A percentile compares a stretch with the other conserved stretches of the same genome.
Conservation (phyloP, 2,329 filamentous ascomycete genomes). For the Penicillium concentricum region DNA sequence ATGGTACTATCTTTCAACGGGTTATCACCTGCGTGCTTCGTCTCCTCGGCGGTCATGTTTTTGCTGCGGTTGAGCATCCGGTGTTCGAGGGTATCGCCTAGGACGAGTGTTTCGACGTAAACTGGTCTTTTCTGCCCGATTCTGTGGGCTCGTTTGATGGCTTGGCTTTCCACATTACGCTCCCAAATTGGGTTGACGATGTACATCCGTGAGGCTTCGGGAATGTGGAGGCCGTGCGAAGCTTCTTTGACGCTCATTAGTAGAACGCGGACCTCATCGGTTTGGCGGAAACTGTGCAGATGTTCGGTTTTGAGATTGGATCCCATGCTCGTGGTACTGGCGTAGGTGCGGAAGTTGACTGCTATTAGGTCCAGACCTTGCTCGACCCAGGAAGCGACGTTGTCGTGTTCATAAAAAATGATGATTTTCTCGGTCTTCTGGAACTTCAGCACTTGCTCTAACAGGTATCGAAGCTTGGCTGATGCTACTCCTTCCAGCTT, state of each 20-base stretch:
- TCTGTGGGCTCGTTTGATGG: conserved; percentile 83
- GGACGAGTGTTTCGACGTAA: conserved; percentile 79
- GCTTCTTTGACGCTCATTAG: conserved; percentile 91
- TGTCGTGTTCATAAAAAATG: conserved; percentile 88
- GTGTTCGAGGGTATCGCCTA: conserved; percentile 80
- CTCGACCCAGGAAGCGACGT: conserved; percentile 81
- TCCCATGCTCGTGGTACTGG: conserved; percentile 53
- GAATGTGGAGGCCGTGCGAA: conserved; percentile 83
- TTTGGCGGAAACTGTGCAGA: conserved; percentile 73
- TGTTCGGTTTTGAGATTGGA: conserved; percentile 68
- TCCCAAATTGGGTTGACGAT: conserved; percentile 88
- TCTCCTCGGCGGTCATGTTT: conserved; percentile 66
- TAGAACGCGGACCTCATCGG: conserved; percentile 68
- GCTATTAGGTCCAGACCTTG: conserved; percentile 73
- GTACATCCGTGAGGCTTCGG: conserved; percentile 78
- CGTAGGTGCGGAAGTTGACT: conserved; percentile 60
- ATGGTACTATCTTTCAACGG: conserved; percentile 60
- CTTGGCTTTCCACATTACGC: conserved; percentile 80
- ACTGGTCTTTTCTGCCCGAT: conserved; percentile 81
- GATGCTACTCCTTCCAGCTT: conserved; percentile 77
- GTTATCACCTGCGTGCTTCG: conserved; percentile 56
- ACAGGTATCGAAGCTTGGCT: conserved; percentile 80
- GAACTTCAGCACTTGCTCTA: conserved; percentile 68
- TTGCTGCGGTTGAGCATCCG: conserved; percentile 72
- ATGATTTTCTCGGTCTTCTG: conserved; percentile 79